Conservation (phyloP, 495 filamentous ascomycete species). For the Penicillium robsamsonii region DNA sequence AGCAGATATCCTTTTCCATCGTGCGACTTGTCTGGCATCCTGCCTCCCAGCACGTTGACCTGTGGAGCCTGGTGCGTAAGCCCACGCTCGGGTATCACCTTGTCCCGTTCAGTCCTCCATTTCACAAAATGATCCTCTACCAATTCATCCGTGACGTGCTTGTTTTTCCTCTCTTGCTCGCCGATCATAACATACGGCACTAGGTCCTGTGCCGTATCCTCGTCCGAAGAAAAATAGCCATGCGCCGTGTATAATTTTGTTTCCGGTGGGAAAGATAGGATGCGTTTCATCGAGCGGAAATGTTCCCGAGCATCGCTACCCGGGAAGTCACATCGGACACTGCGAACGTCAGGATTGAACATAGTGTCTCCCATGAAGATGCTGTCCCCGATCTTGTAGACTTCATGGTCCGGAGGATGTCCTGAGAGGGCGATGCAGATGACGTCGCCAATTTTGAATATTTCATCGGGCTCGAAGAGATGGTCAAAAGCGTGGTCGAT, state of each 20-base stretch:
- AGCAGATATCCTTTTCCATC: conserved; percentile 14
- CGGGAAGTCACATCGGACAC: conserved; percentile 55
- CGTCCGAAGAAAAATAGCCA: conserved; percentile 41
- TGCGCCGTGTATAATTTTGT: conserved; percentile 41
- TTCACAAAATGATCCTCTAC: conserved; percentile 45
- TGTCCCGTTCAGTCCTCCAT: conserved; percentile 42
- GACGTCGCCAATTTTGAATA: conserved; percentile 44
- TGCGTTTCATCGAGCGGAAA: conserved; percentile 40
- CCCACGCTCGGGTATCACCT: conserved; percentile 39
- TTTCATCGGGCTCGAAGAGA: conserved; percentile 47
- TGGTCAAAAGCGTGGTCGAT: conserved; percentile 45
- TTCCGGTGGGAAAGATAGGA: conserved; percentile 44
- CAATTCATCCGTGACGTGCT: conserved; percentile 45
- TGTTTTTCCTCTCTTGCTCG: conserved; percentile 47
- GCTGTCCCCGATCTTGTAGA: conserved; percentile 54
- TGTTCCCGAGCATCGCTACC: conserved; percentile 42
- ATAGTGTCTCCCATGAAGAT: conserved; percentile 55
- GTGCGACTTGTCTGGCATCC: conserved; percentile 32
- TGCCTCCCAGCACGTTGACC: conserved; percentile 50
- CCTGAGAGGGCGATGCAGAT: too few relatives aligned
- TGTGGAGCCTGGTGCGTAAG: conserved; percentile 53
- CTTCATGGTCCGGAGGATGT: conserved; percentile 56
- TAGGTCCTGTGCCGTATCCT: conserved; percentile 15
- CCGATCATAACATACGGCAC: conserved; percentile 44
- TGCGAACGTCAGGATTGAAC: conserved; percentile 54